A percentile compares a stretch with the other conserved stretches of the same genome.
Evolutionary conservation across 306 rosid species (phyloP).

Genomic region (Cucurbita moschata): DNA sequence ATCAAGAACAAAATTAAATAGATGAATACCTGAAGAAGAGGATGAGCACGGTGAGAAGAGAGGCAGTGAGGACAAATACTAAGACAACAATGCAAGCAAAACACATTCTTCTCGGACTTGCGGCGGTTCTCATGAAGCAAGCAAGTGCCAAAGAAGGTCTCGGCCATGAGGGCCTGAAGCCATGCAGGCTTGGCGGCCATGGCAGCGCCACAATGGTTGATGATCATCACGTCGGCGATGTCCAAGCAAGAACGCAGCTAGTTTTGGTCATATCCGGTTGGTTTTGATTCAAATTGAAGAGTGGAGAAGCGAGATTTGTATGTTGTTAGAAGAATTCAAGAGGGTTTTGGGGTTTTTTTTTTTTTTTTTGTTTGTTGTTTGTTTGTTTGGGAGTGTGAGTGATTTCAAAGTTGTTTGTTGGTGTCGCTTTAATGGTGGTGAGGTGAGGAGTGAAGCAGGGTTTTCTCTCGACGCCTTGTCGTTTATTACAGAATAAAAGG

Average conservation of each 20-base stretch:
- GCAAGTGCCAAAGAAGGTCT: slow-evolving; percentile 86
- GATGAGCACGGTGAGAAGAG: slow-evolving; percentile 18
- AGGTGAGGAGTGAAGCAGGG: neutral
- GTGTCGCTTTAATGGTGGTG: neutral
- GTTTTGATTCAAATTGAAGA: neutral
- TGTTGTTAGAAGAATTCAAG: neutral
- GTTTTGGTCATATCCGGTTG: too few species aligned
- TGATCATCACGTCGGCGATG: neutral
- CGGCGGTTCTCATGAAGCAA: slow-evolving; percentile 75
- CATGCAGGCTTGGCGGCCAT: slow-evolving; percentile 65
- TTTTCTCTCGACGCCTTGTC: neutral
- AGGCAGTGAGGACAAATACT: slow-evolving; percentile 88
- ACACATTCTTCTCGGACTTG: slow-evolving; percentile 92
- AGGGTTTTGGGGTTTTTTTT: neutral
- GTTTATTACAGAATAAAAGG: neutral
- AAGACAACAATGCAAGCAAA: slow-evolving; percentile 82
- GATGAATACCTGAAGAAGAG: neutral
- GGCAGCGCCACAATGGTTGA: neutral
- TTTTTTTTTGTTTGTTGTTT: neutral
- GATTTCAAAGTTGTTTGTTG: neutral
- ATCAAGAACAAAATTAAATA: neutral
- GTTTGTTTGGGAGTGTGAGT: too few species aligned
- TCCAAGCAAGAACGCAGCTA: too few species aligned
- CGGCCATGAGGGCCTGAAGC: slow-evolving; percentile 68
- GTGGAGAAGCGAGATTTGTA: neutral